These are phyloP conservation scores for Pichia sp. DNA, from an alignment of 1,139 yeast genomes.

Conservation along the genomic window DNA sequence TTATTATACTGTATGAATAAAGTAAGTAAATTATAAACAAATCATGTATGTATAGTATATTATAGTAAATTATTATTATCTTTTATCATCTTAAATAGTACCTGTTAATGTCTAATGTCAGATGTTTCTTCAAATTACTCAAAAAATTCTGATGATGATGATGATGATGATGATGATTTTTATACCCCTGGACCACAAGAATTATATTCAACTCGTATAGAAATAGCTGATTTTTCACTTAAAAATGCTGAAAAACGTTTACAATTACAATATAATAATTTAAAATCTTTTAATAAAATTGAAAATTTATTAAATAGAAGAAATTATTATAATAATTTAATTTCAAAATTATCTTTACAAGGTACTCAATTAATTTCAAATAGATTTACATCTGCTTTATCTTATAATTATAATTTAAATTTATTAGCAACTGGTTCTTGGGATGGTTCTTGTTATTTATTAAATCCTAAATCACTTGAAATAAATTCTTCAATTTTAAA, in stretches of 20 bases:
- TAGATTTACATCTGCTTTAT: slow-evolving; percentile 61
- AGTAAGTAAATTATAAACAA: no score
- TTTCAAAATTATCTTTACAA: slow-evolving; percentile 35
- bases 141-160: neutral
- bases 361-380: slow-evolving; percentile 70
- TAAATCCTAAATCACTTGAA: slow-evolving; percentile 28
- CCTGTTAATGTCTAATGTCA: no score
- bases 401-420: slow-evolving; percentile 34
- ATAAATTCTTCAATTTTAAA: slow-evolving; percentile 31
- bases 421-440: slow-evolving; percentile 70
- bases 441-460: slow-evolving; percentile 64
- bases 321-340: slow-evolving; percentile 34
- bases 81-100: no score
- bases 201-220: slow-evolving; percentile 48
- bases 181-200: slow-evolving; percentile 71
- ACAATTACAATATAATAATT: slow-evolving; percentile 25
- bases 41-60: no score
- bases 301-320: slow-evolving; percentile 41
- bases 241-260: slow-evolving; percentile 40
- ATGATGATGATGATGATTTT: slow-evolving; percentile 62
- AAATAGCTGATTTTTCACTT: slow-evolving; percentile 49
- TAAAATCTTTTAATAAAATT: slow-evolving; percentile 23
- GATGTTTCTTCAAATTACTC: no score
- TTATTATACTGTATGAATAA: no score
- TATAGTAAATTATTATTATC: no score